These are phyloP conservation scores for Colletotrichum nymphaeae DNA, from an alignment of 2,329 filamentous ascomycete genomes.

Conservation along the genomic window DNA sequence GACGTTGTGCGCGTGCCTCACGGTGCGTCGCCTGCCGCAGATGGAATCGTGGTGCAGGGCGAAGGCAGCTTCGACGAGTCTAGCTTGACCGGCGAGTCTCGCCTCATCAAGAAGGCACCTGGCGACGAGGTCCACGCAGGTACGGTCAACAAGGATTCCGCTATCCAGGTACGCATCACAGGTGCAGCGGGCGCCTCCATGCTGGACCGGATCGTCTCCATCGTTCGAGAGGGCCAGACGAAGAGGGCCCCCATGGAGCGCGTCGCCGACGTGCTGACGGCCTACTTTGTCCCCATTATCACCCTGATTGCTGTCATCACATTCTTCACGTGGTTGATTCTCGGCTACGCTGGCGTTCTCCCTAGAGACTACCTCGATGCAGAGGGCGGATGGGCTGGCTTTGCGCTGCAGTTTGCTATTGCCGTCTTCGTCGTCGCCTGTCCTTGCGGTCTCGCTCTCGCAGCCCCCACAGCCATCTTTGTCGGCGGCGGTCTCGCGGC, in stretches of 20 bases:
- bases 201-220: constrained; percentile 83
- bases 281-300: constrained; percentile 81
- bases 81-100: constrained; percentile 85
- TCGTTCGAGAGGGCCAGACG: constrained; percentile 82
- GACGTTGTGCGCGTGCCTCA: constrained; percentile 81
- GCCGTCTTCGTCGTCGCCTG: constrained; percentile 89
- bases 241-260: constrained; percentile 81
- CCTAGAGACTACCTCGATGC: constrained; percentile 67
- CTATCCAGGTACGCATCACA: constrained; percentile 72
- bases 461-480: constrained; percentile 88
- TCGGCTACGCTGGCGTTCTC: constrained; percentile 70
- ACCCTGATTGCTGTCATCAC: constrained; percentile 76
- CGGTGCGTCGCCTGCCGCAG: constrained; percentile 86
- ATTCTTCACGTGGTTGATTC: constrained; percentile 77
- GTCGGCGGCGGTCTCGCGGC: constrained; percentile 85
- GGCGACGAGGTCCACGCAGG: constrained; percentile 78
- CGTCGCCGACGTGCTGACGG: constrained; percentile 77
- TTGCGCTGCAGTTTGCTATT: constrained; percentile 85
- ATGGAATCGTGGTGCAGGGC: constrained; percentile 75
- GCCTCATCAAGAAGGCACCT: constrained; percentile 69
- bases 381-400: constrained; percentile 75
- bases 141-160: constrained; percentile 77
- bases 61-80: constrained; percentile 86
- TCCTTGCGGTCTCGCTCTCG: constrained; percentile 84
- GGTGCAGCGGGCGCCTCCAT: constrained; percentile 76